These are phyloP conservation scores for Cryphonectria radicalis DNA, from an alignment of 2,329 filamentous ascomycete genomes.

Conservation along the genomic window DNA sequence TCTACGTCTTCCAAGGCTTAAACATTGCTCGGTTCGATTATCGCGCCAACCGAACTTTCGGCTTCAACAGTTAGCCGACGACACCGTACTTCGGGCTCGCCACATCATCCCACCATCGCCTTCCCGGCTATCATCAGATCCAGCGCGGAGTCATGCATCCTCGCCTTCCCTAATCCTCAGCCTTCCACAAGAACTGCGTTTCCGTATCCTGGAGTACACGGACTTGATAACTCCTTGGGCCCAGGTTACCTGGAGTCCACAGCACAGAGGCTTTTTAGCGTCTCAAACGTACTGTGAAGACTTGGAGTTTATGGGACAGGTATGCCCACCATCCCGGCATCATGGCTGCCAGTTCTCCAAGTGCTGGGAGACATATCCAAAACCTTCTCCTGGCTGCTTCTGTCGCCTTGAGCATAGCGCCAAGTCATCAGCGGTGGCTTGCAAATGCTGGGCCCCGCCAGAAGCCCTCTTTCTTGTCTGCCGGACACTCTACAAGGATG, in stretches of 20 bases:
- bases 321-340: conserved; percentile 10
- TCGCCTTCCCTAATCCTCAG: neutral
- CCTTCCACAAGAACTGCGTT: conserved; percentile 29
- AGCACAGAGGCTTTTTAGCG: conserved; percentile 10
- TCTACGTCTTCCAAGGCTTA: conserved; percentile 19
- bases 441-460: conserved; percentile 28
- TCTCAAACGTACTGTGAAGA: neutral
- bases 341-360: conserved; percentile 19
- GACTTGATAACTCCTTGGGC: conserved; percentile 30
- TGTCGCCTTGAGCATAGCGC: conserved; percentile 24
- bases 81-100: conserved; percentile 20
- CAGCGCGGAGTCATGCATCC: no score
- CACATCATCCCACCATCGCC: neutral
- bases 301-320: neutral
- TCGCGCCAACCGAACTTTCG: conserved; percentile 2
- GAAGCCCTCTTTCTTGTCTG: conserved; percentile 26
- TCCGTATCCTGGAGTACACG: conserved; percentile 27
- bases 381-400: conserved; percentile 24
- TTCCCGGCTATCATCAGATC: neutral
- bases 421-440: conserved; percentile 10
- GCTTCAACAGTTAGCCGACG: conserved; percentile 27
- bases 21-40: conserved; percentile 27
- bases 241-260: conserved; percentile 28
- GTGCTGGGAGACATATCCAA: neutral
- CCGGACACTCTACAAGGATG: conserved; percentile 23